Percentiles rank a stretch among this genome's conserved stretches.
phyloP scores from a whole-genome alignment of 768 basidiomycete genomes.

The Tulasnella sp. region DNA sequence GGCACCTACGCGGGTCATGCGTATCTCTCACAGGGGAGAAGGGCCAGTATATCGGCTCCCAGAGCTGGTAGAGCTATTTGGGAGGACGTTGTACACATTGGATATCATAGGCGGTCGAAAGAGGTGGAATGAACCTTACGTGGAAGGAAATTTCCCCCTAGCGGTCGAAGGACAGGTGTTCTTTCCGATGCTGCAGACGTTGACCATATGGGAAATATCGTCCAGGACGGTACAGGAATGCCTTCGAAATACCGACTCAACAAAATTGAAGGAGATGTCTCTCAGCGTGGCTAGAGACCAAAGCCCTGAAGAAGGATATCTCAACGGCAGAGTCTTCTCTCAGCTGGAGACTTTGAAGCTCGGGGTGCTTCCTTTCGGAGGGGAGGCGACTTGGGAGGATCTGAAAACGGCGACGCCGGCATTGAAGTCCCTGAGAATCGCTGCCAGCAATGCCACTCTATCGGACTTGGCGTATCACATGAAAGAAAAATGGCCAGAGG shows the following conservation, averaged over 20 bases:
- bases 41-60: neutral
- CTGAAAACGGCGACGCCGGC: neutral
- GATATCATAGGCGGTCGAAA: neutral
- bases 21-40: neutral
- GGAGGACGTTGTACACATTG: neutral
- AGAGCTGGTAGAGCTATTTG: neutral
- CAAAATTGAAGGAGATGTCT: neutral
- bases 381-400: neutral
- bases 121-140: neutral
- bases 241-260: neutral
- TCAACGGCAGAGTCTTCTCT: neutral
- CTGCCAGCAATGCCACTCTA: neutral
- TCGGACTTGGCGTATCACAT: neutral
- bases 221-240: neutral
- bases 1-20: neutral
- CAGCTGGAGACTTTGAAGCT: neutral
- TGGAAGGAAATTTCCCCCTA: neutral
- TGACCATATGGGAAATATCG: neutral
- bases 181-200: neutral
- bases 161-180: neutral
- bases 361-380: neutral
- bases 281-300: neutral
- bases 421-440: neutral
- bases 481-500: neutral
- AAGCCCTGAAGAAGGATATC: neutral